These are phyloP conservation scores for Platanthera guangdongensis DNA, from an alignment of 106 monocot species.

Conservation along the genomic window DNA sequence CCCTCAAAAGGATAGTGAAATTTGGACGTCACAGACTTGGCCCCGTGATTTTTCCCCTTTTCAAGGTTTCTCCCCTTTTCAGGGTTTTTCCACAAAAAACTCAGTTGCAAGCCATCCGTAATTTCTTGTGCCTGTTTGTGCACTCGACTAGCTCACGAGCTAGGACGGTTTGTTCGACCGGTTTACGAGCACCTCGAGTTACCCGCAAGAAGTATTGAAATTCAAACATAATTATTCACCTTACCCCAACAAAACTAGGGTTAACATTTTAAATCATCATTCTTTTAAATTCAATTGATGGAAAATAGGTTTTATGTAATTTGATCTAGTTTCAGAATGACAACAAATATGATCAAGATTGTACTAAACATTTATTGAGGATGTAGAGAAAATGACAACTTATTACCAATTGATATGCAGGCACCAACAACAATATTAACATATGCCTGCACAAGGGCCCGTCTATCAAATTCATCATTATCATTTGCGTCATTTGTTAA, in stretches of 20 bases:
- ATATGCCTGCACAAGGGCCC: slow-evolving; percentile 82
- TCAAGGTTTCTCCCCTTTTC: too few relatives aligned
- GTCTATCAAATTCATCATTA: slow-evolving; percentile 56
- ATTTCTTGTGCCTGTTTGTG: too few relatives aligned
- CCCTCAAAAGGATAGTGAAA: too few relatives aligned
- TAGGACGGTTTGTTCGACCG: too few relatives aligned
- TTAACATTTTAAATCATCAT: not conserved
- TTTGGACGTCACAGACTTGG: too few relatives aligned
- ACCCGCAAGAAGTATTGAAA: not conserved
- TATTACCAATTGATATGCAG: slow-evolving; percentile 83
- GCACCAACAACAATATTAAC: slow-evolving; percentile 81
- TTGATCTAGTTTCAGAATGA: not conserved
- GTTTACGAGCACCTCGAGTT: too few relatives aligned
- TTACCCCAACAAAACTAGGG: not conserved
- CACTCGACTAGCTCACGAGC: too few relatives aligned
- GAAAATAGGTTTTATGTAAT: not conserved
- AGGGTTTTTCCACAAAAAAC: too few relatives aligned
- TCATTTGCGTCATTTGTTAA: slow-evolving; percentile 38
- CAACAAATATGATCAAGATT: not conserved
- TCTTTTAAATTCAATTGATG: not conserved
- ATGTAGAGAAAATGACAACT: slow-evolving; percentile 3
- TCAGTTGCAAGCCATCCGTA: too few relatives aligned
- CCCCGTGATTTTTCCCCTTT: too few relatives aligned
- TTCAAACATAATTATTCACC: not conserved
- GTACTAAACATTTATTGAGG: not conserved